Evolutionary conservation across 371 early-diverging fungal species (phyloP), one percentile per base, ranked within the genome.

Genomic region (Coemansia sp.): DNA sequence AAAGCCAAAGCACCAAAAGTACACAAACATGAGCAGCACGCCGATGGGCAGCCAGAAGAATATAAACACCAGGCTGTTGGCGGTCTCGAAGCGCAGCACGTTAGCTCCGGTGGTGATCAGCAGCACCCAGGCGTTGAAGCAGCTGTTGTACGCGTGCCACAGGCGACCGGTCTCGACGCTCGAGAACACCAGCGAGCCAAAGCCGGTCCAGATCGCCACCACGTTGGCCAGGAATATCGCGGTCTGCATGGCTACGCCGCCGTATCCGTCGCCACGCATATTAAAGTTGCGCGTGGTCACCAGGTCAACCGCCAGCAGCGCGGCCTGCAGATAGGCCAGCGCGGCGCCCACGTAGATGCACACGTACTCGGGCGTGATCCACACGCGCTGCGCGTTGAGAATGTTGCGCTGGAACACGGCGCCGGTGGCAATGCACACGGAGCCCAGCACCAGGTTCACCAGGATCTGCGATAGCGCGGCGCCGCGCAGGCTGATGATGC

Each of bases 1-100:
- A 7, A 57, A 35, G 55, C 60, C 76, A 54, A 76, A 67, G 68
- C 73, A 67, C 57, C 63, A 62, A 45, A 64, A 67, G 40, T 56
- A 76, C 30, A 64, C 68, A 52, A 76, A 63, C 74, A 76, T 73
- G n/a, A 76, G 40, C 32, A 73, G 62, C 56, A 72, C 39, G 38
- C 76, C 76, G 42, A 73, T 50, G 13, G 76, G 76, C 30, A 76
- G 68, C 76, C 76, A 76, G 63, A 76, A 76, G 40, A 76, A 64
- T 7, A 72, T 56, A 40, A 76, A 76, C 9, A 73, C 55, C 52
- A 67, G 63, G 64, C 76, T 76, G 57, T 64, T 73, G 36, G 54
- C 42, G 3, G 76, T 76, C 30, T 42, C 30, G 26, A 56, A 54
- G 43, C 55, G 51, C 32, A 67, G 57, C n/a, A 59, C 68, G 7